A percentile compares a stretch with the other conserved stretches of the same genome.
Evolutionary conservation across 768 basidiomycete species (phyloP).

Genomic region (Kwoniella newhampshirensis): DNA sequence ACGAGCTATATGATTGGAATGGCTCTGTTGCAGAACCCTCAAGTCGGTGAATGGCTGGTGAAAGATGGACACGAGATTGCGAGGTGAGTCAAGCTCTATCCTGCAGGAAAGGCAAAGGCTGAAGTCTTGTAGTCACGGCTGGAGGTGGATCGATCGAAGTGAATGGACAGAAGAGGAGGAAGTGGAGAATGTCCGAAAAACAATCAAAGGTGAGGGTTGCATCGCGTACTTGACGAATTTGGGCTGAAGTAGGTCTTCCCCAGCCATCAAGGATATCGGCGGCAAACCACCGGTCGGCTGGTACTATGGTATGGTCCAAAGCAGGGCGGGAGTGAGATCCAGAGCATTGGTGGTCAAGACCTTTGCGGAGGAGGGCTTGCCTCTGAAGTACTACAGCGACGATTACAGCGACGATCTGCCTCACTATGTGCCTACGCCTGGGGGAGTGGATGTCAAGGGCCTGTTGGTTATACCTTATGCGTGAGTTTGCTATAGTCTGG

Average conservation of each 20-base stretch:
- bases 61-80: conserved; percentile 39
- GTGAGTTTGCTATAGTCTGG: background rate
- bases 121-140: conserved; percentile 32
- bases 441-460: conserved; percentile 18
- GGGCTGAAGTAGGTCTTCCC: background rate
- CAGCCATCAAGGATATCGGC: conserved; percentile 21
- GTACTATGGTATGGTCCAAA: conserved; percentile 47
- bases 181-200: conserved; percentile 29
- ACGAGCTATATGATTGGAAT: conserved; percentile 37
- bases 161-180: conserved; percentile 34
- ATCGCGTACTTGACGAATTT: background rate
- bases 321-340: conserved; percentile 30
- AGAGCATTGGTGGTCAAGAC: conserved; percentile 36
- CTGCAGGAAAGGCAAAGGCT: background rate
- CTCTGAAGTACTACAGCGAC: conserved; percentile 36
- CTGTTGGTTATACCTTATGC: conserved; percentile 36
- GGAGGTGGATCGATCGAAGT: conserved; percentile 40
- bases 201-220: conserved; percentile 24
- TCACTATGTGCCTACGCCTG: conserved; percentile 30
- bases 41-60: conserved; percentile 21
- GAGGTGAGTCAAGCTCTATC: conserved; percentile 10
- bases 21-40: conserved; percentile 33
- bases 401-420: conserved; percentile 44
- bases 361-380: conserved; percentile 37
- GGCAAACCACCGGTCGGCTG: conserved; percentile 29